Evolutionary conservation across 2,329 filamentous ascomycete species (phyloP).

Genomic region (Botrytis deweyae): DNA sequence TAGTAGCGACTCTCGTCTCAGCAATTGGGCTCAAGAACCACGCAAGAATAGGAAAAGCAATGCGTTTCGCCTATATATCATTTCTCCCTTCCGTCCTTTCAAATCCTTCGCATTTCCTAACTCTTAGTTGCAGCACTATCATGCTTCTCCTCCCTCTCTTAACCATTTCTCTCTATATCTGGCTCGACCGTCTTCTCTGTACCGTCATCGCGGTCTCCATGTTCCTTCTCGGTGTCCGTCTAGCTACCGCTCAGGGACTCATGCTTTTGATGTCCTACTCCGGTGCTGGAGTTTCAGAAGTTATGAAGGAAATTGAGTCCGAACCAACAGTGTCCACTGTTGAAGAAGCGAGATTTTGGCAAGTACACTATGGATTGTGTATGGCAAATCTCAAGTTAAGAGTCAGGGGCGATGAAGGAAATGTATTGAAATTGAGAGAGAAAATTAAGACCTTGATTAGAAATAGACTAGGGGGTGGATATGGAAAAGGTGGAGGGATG

Average conservation of each 20-base stretch:
- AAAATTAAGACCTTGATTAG: slow-evolving; percentile 76
- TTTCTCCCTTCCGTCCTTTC: slow-evolving; percentile 82
- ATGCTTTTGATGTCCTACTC: slow-evolving; percentile 94
- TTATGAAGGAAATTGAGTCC: slow-evolving; percentile 81
- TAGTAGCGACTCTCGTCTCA: slow-evolving; percentile 78
- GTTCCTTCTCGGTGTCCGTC: slow-evolving; percentile 80
- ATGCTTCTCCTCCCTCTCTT: slow-evolving; percentile 81
- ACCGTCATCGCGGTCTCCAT: slow-evolving; percentile 80
- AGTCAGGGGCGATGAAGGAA: slow-evolving; percentile 64
- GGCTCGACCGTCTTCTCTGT: slow-evolving; percentile 81
- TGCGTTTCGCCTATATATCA: slow-evolving; percentile 81
- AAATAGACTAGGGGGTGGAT: slow-evolving; percentile 83
- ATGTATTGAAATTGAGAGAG: slow-evolving; percentile 70
- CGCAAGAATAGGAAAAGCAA: slow-evolving; percentile 84
- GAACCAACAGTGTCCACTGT: slow-evolving; percentile 74
- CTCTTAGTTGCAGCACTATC: slow-evolving; percentile 78
- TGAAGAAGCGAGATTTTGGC: slow-evolving; percentile 95
- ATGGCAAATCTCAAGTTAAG: slow-evolving; percentile 91
- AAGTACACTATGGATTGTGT: slow-evolving; percentile 94
- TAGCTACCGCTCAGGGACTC: slow-evolving; percentile 81
- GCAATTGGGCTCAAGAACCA: slow-evolving; percentile 89
- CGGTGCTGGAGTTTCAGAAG: slow-evolving; percentile 46
- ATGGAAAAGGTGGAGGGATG: slow-evolving; percentile 73
- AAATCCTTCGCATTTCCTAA: slow-evolving; percentile 94
- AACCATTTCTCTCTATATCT: slow-evolving; percentile 74